Evolutionary conservation across 2,329 filamentous ascomycete species (phyloP).

Genomic region (Esteya vermicola): DNA sequence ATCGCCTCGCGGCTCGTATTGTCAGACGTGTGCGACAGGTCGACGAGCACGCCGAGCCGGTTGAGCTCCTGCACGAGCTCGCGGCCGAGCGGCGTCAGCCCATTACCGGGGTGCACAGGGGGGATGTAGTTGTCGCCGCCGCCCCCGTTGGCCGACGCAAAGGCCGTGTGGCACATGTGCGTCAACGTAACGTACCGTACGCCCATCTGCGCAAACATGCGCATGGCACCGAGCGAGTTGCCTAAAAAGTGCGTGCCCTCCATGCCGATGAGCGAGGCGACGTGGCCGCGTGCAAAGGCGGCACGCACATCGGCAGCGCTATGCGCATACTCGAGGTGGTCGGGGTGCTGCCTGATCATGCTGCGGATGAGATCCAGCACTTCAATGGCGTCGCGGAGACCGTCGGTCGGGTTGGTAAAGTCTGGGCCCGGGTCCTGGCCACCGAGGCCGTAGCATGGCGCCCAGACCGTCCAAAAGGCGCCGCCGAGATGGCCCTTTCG

Average conservation of each 20-base stretch:
- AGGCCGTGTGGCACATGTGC: conserved; percentile 4
- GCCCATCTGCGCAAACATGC: conserved; percentile 12
- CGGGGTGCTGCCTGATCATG: background rate
- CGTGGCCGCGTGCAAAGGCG: conserved; percentile 10
- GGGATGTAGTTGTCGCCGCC: background rate
- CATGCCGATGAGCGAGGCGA: conserved; percentile 15
- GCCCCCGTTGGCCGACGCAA: background rate
- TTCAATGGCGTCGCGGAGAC: conserved; percentile 2
- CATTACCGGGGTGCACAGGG: background rate
- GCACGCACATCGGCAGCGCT: conserved; percentile 4
- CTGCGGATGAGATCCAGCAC: conserved; percentile 1
- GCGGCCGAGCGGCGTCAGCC: background rate
- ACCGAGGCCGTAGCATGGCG: conserved; percentile 7
- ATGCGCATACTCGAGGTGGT: background rate
- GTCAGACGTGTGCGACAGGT: conserved; percentile 5
- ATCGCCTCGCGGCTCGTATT: conserved; percentile 5
- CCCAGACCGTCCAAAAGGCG: conserved; percentile 14
- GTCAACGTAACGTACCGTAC: conserved; percentile 13
- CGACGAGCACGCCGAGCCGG: conserved; percentile 4
- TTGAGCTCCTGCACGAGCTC: conserved; percentile 1
- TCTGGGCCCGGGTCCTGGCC: conserved; percentile 9
- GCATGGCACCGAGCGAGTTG: conserved; percentile 9
- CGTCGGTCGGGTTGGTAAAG: background rate
- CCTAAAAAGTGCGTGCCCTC: conserved; percentile 13
- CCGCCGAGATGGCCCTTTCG: conserved; percentile 11